phyloP scores from a whole-genome alignment of 2,329 filamentous ascomycete species.

The Cladosporium sp. region DNA sequence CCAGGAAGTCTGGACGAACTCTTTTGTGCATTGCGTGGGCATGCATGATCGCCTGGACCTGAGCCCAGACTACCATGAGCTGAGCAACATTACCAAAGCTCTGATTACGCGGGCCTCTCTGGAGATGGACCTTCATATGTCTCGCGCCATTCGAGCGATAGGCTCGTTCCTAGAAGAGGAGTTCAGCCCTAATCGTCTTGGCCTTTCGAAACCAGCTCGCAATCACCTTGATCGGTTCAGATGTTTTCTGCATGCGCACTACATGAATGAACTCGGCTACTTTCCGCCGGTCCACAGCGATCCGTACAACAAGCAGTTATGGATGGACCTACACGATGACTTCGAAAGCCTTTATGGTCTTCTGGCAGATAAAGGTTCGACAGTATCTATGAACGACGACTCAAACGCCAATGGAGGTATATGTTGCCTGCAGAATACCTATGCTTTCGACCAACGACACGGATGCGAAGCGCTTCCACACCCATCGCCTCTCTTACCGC shows the following conservation, averaged over 20 bases:
- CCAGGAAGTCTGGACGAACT: slow-evolving; percentile 63
- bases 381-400: slow-evolving; percentile 19
- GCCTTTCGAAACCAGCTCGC: slow-evolving; percentile 55
- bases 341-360: slow-evolving; percentile 68
- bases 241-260: slow-evolving; percentile 62
- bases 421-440: slow-evolving; percentile 63
- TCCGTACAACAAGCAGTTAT: slow-evolving; percentile 55
- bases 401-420: slow-evolving; percentile 57
- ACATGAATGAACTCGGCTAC: slow-evolving; percentile 62
- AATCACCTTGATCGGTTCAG: slow-evolving; percentile 70
- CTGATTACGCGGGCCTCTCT: slow-evolving; percentile 58
- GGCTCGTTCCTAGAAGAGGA: slow-evolving; percentile 67
- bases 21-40: slow-evolving; percentile 73
- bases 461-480: slow-evolving; percentile 57
- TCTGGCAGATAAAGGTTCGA: slow-evolving; percentile 58
- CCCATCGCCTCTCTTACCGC: slow-evolving; percentile 63
- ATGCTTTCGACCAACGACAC: slow-evolving; percentile 60
- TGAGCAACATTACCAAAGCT: slow-evolving; percentile 51
- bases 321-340: slow-evolving; percentile 60
- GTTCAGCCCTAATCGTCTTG: slow-evolving; percentile 61
- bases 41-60: slow-evolving; percentile 61
- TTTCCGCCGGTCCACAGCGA: slow-evolving; percentile 57
- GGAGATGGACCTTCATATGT: slow-evolving; percentile 62
- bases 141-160: slow-evolving; percentile 54
- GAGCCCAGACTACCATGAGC: slow-evolving; percentile 58